Conservation (phyloP, 139 green algal genomes). For the Pseudopediastrum boryanum region DNA sequence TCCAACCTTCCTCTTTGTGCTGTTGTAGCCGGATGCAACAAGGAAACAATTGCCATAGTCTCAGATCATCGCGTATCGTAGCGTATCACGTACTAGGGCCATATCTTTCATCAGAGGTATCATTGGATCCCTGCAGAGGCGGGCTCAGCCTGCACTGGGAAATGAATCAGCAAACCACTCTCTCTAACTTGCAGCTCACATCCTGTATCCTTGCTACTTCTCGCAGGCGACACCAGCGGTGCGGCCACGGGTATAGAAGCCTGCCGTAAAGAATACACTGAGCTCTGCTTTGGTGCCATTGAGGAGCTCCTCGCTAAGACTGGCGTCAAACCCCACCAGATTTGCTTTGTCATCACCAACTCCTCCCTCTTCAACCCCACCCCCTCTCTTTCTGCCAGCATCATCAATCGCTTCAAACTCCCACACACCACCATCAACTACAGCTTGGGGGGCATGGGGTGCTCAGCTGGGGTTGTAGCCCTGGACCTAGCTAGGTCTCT, state of each 20-base stretch:
- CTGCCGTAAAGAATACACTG: conserved; percentile 84
- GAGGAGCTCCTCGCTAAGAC: conserved; percentile 66
- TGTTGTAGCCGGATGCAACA: too few relatives aligned
- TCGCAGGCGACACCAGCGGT: not conserved
- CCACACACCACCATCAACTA: conserved; percentile 85
- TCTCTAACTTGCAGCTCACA: too few relatives aligned
- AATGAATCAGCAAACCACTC: too few relatives aligned
- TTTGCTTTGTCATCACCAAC: conserved; percentile 96
- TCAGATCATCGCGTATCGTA: too few relatives aligned
- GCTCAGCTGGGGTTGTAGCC: conserved; percentile 75
- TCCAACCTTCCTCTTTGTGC: too few relatives aligned
- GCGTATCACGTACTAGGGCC: too few relatives aligned
- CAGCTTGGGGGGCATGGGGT: conserved; percentile 95
- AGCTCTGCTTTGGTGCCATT: conserved; percentile 61
- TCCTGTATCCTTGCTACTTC: too few relatives aligned
- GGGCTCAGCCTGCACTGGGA: too few relatives aligned
- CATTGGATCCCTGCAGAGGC: too few relatives aligned
- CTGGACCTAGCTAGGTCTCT: conserved; percentile 70
- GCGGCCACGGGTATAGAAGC: conserved; percentile 69
- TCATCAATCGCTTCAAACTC: conserved; percentile 95
- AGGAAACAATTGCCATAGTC: too few relatives aligned
- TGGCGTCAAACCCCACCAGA: conserved; percentile 55
- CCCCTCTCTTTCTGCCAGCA: conserved; percentile 90
- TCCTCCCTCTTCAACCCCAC: conserved; percentile 97
- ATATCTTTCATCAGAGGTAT: too few relatives aligned